These are phyloP conservation scores for Backusella parvicylindrica DNA, from an alignment of 192 early-diverging fungal species.

Conservation along the genomic window DNA sequence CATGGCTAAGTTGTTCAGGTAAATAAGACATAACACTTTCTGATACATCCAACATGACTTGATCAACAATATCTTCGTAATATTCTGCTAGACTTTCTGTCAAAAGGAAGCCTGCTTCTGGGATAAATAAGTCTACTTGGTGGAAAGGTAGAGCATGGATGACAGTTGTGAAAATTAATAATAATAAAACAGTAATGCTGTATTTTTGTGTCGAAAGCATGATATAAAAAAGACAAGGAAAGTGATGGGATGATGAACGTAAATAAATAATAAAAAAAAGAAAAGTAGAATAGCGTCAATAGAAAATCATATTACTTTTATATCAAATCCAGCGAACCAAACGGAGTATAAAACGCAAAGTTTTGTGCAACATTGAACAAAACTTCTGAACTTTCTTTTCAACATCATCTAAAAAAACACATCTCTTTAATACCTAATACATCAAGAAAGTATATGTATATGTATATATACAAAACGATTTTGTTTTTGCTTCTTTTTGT, in stretches of 20 bases:
- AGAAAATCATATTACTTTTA: not conserved
- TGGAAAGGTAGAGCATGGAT: not conserved
- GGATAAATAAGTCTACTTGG: not conserved
- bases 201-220: not conserved
- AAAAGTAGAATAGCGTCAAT: not conserved
- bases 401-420: not conserved
- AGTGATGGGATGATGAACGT: not conserved
- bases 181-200: not conserved
- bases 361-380: not conserved
- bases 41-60: conserved; percentile 15
- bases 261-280: not conserved
- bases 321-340: not conserved
- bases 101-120: conserved; percentile 1
- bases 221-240: not conserved
- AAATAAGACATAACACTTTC: conserved; percentile 1
- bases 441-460: too few species aligned
- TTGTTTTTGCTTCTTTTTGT: not conserved
- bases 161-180: not conserved
- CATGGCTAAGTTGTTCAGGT: conserved; percentile 9
- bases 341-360: not conserved
- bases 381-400: not conserved
- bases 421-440: not conserved
- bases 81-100: conserved; percentile 21
- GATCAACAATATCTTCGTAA: conserved; percentile 27
- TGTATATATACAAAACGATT: not conserved